These are phyloP conservation scores for Crassisporium funariophilum DNA, from an alignment of 768 basidiomycete genomes.

Conservation along the genomic window DNA sequence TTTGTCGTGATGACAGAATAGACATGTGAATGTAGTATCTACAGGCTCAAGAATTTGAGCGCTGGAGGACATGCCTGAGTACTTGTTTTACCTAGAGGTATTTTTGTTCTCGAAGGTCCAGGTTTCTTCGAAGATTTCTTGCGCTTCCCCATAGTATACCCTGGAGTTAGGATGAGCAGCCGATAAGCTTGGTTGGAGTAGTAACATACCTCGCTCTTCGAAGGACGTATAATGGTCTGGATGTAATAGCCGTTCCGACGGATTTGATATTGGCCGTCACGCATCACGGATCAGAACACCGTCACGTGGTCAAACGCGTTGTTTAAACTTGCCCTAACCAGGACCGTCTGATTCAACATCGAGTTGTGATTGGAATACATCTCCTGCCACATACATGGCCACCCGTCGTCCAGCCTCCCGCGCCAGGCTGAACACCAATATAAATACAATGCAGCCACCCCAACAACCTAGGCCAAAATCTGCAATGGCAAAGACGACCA, in stretches of 20 bases:
- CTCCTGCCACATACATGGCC: conserved; percentile 47
- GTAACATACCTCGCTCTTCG: too few species aligned
- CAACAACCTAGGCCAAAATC: conserved; percentile 51
- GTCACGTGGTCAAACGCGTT: too few species aligned
- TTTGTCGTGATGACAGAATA: conserved; percentile 90
- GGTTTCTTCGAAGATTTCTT: conserved; percentile 90
- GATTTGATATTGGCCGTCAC: too few species aligned
- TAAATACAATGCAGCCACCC: conserved; percentile 29
- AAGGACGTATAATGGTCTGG: too few species aligned
- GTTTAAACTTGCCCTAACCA: too few species aligned
- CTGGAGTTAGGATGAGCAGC: background rate
- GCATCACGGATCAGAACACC: too few species aligned
- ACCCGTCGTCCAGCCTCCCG: conserved; percentile 61
- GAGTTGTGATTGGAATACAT: too few species aligned
- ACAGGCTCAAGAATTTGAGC: conserved; percentile 6
- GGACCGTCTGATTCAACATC: too few species aligned
- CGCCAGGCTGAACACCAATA: conserved; percentile 36
- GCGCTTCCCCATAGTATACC: conserved; percentile 77
- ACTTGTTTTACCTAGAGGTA: conserved; percentile 65
- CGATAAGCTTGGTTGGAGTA: too few species aligned
- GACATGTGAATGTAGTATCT: conserved; percentile 86
- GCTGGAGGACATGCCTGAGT: background rate
- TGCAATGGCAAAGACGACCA: conserved; percentile 44
- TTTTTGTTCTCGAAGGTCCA: conserved; percentile 62
- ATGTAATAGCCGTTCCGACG: too few species aligned